Evolutionary conservation across 140 eudicot genomes (phyloP).

Genomic region (Bidens hawaiensis): DNA sequence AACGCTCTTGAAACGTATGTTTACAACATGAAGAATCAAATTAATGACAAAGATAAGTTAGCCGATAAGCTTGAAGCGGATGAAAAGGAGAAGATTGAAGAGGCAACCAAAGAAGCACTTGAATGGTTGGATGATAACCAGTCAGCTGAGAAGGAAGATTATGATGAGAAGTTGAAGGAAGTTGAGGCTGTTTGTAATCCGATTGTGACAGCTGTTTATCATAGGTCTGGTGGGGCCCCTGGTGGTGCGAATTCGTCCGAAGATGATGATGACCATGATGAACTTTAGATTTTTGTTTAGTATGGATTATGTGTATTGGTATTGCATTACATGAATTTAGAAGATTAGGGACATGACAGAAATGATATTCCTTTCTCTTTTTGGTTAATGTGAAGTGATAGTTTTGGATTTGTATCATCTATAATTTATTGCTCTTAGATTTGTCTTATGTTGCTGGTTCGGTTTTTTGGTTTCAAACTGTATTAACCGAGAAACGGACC

Average conservation of each 20-base stretch:
- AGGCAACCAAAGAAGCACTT: constrained; percentile 76
- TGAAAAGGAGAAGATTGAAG: constrained; percentile 77
- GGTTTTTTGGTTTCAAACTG: too few species aligned
- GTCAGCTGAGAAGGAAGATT: constrained; percentile 74
- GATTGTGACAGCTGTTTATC: constrained; percentile 70
- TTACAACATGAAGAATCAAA: constrained; percentile 78
- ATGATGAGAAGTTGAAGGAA: constrained; percentile 65
- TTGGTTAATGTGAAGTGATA: constrained; percentile 7
- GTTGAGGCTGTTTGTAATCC: constrained; percentile 87
- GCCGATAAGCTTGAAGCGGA: constrained; percentile 67
- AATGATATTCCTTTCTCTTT: constrained; percentile 16
- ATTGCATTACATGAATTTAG: constrained; percentile 8
- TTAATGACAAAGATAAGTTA: constrained; percentile 63
- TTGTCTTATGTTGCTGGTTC: too few species aligned
- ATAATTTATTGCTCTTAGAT: too few species aligned
- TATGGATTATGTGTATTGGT: constrained; percentile 19
- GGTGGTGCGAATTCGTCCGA: constrained; percentile 39
- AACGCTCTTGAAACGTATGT: constrained; percentile 74
- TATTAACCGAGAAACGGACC: too few species aligned
- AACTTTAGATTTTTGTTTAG: constrained; percentile 37
- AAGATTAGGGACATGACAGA: too few species aligned
- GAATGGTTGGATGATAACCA: constrained; percentile 88
- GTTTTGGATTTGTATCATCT: constrained; percentile 18
- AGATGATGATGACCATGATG: constrained; percentile 62
- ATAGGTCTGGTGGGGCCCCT: constrained; percentile 63